Evolutionary conservation across 2,329 filamentous ascomycete genomes (phyloP).

Genomic region (Penicillium frequentans): DNA sequence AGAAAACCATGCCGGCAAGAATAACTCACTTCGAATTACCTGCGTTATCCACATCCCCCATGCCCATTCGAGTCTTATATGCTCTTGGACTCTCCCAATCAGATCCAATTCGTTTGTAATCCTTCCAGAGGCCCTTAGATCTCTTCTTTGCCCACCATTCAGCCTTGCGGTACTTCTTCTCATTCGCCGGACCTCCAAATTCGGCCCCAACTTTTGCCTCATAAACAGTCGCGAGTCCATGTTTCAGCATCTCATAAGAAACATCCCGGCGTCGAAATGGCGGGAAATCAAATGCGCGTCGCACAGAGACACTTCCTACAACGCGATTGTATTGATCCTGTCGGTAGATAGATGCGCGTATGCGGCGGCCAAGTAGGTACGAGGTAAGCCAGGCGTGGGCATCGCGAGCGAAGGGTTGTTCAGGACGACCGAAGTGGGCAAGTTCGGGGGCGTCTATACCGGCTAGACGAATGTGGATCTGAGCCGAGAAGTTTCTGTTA

Average conservation of each 20-base stretch:
- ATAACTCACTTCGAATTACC: conserved; percentile 11
- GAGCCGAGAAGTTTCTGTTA: background rate
- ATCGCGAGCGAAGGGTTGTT: conserved; percentile 80
- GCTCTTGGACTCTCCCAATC: conserved; percentile 80
- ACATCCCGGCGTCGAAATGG: conserved; percentile 70
- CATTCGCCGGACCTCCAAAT: conserved; percentile 69
- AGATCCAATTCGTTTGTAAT: conserved; percentile 50
- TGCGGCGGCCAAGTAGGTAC: conserved; percentile 69
- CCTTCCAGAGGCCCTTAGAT: conserved; percentile 73
- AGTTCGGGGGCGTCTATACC: conserved; percentile 92
- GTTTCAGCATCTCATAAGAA: conserved; percentile 83
- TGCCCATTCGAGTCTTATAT: conserved; percentile 69
- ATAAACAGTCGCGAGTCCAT: conserved; percentile 84
- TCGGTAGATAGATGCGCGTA: conserved; percentile 79
- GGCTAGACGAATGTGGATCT: conserved; percentile 84
- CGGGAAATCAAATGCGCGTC: conserved; percentile 49
- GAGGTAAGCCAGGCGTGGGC: conserved; percentile 76
- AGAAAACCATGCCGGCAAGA: background rate
- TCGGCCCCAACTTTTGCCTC: conserved; percentile 89
- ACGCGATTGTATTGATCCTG: conserved; percentile 91
- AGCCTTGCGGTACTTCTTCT: conserved; percentile 47
- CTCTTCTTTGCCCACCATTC: conserved; percentile 61
- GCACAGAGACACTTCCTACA: conserved; percentile 79
- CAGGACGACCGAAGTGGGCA: conserved; percentile 85
- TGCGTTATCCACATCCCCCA: conserved; percentile 40